These are phyloP conservation scores for Seiridium unicorne DNA, from an alignment of 2,329 filamentous ascomycete genomes.

Conservation along the genomic window DNA sequence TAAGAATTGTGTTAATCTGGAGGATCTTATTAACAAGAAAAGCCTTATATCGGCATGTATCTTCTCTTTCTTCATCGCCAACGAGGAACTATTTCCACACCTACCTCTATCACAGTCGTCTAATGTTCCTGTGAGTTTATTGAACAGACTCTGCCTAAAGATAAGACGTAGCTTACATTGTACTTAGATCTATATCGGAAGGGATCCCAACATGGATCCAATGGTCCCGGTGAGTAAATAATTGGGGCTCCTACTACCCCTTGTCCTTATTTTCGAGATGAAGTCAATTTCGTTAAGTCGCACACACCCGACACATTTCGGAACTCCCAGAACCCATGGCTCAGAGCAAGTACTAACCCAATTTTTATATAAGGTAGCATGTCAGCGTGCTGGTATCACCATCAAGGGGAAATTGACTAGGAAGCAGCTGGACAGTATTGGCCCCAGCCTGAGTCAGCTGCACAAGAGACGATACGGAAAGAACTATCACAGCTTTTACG, in stretches of 20 bases:
- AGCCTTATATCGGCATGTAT: slow-evolving; percentile 21
- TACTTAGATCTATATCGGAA: not conserved
- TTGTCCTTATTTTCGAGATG: no score
- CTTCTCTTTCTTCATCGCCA: slow-evolving; percentile 20
- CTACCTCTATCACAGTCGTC: slow-evolving; percentile 15
- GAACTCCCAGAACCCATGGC: no score
- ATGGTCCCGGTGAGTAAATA: no score
- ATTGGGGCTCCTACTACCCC: no score
- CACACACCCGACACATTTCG: no score
- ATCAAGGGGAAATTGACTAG: slow-evolving; percentile 12
- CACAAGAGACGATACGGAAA: slow-evolving; percentile 15
- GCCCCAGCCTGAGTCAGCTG: slow-evolving; percentile 8
- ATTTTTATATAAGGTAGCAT: not conserved
- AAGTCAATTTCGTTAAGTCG: no score
- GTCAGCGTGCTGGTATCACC: slow-evolving; percentile 9
- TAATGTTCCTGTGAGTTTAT: slow-evolving; percentile 15
- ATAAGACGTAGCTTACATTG: not conserved
- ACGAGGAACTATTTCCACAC: slow-evolving; percentile 18
- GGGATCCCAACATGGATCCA: not conserved
- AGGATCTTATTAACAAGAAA: slow-evolving; percentile 19
- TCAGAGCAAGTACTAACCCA: no score
- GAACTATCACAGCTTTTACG: slow-evolving; percentile 21
- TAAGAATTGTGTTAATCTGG: slow-evolving; percentile 21
- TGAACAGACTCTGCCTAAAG: not conserved
- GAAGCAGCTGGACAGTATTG: not conserved